These are phyloP conservation scores for Cercophora scortea DNA, from an alignment of 495 filamentous ascomycete species.

Conservation along the genomic window DNA sequence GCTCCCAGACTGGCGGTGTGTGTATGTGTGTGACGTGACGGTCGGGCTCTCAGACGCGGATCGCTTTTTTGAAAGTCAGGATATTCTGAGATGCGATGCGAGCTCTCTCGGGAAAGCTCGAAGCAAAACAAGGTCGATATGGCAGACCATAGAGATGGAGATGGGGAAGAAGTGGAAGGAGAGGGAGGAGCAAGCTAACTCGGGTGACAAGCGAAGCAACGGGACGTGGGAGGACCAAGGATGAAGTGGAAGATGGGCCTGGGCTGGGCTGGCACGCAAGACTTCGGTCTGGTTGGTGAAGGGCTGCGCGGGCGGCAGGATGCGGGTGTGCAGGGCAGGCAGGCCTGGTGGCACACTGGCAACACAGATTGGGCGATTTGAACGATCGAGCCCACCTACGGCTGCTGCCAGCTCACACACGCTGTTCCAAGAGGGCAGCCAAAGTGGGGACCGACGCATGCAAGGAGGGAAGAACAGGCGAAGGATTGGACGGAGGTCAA, in stretches of 20 bases:
- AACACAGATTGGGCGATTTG: conserved; percentile 1
- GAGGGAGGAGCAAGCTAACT: not conserved
- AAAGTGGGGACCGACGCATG: conserved; percentile 14
- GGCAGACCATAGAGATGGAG: conserved; percentile 1
- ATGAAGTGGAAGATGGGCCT: conserved; percentile 5
- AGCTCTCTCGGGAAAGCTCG: not conserved
- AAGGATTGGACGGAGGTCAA: conserved; percentile 19
- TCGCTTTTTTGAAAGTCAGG: no score
- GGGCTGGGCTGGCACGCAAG: not conserved
- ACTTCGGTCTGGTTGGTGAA: not conserved
- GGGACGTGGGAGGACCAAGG: conserved; percentile 3
- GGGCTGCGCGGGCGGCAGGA: conserved; percentile 11
- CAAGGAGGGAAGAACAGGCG: conserved; percentile 12
- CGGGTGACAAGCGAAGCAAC: not conserved
- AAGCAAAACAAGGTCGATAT: not conserved
- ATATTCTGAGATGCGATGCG: no score
- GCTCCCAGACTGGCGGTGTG: not conserved
- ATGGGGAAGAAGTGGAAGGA: not conserved
- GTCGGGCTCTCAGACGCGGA: no score
- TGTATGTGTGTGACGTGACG: no score
- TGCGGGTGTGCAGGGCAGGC: no score
- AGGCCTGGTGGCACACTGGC: no score
- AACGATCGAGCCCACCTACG: not conserved
- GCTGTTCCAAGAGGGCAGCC: conserved; percentile 22
- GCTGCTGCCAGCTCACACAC: conserved; percentile 24